phyloP scores from a whole-genome alignment of 108 stramenopile genomes.

The Nitzschia sp. region DNA sequence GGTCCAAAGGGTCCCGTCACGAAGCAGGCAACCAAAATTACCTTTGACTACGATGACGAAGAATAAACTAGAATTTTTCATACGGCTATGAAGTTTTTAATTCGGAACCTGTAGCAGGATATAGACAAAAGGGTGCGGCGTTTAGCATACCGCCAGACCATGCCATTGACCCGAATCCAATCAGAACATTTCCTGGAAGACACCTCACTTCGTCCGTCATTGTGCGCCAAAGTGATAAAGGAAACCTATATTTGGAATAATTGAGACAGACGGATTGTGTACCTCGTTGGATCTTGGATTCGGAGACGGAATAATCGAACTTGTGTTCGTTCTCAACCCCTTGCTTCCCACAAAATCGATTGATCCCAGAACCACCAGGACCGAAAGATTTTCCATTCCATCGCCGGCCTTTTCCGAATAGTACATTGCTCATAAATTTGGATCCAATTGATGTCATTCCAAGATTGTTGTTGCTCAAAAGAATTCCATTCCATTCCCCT shows the following conservation, averaged over 20 bases:
- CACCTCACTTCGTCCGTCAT: conserved; percentile 35
- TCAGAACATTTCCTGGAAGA: conserved; percentile 14
- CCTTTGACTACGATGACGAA: conserved; percentile 32
- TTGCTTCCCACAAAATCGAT: conserved; percentile 16
- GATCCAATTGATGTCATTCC: conserved; percentile 15
- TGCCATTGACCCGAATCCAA: conserved; percentile 32
- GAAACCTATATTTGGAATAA: conserved; percentile 18
- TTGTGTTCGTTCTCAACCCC: not conserved
- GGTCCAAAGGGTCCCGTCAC: conserved; percentile 84
- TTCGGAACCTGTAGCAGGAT: no score
- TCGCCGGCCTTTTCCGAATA: conserved; percentile 30
- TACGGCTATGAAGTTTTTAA: not conserved
- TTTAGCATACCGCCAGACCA: conserved; percentile 29
- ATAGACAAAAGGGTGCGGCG: conserved; percentile 23
- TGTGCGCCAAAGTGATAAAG: conserved; percentile 24
- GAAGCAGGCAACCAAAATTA: conserved; percentile 58
- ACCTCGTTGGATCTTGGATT: conserved; percentile 6
- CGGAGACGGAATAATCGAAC: conserved; percentile 21
- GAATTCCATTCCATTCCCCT: conserved; percentile 30
- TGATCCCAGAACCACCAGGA: conserved; percentile 15
- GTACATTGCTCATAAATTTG: conserved; percentile 23
- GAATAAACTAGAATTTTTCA: not conserved
- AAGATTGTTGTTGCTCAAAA: conserved; percentile 27
- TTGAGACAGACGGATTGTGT: conserved; percentile 3
- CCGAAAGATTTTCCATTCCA: conserved; percentile 33